Conservation (phyloP, 2,329 filamentous ascomycete genomes). For the Fusarium sp. region DNA sequence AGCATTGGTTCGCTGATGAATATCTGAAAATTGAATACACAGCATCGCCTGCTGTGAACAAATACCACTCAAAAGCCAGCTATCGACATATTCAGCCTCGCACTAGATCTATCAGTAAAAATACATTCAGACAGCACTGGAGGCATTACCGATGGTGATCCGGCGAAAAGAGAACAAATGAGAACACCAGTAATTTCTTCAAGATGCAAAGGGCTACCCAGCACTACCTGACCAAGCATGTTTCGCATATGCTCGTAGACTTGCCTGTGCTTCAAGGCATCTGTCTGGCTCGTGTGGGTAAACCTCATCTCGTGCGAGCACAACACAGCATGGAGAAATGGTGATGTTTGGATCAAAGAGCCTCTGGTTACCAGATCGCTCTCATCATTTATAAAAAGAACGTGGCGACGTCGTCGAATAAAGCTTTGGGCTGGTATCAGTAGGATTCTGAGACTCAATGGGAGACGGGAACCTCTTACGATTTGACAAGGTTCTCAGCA, state of each 20-base stretch:
- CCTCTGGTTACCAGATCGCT: slow-evolving; percentile 20
- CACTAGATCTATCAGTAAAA: slow-evolving; percentile 9
- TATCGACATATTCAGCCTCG: slow-evolving; percentile 53
- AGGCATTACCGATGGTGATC: slow-evolving; percentile 29
- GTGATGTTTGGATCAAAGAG: slow-evolving; percentile 47
- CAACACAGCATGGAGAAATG: slow-evolving; percentile 53
- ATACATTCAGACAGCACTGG: neutral
- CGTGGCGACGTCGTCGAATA: slow-evolving; percentile 12
- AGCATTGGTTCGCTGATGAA: slow-evolving; percentile 48
- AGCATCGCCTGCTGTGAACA: slow-evolving; percentile 56
- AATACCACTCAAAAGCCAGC: slow-evolving; percentile 54
- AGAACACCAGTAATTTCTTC: slow-evolving; percentile 54
- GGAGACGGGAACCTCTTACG: neutral
- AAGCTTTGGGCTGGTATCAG: neutral
- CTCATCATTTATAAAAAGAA: slow-evolving; percentile 16
- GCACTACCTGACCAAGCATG: slow-evolving; percentile 51
- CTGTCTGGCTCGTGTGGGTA: slow-evolving; percentile 21
- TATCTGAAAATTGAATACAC: slow-evolving; percentile 54
- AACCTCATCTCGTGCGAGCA: slow-evolving; percentile 52
- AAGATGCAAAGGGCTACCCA: slow-evolving; percentile 52
- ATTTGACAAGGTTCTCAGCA: slow-evolving; percentile 15
- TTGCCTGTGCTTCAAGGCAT: slow-evolving; percentile 44
- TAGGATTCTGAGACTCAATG: neutral
- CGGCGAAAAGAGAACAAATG: slow-evolving; percentile 47
- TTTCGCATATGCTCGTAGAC: slow-evolving; percentile 53